These are phyloP conservation scores for Phytophthora sp. DNA, from an alignment of 352 stramenopile species.

Conservation along the genomic window DNA sequence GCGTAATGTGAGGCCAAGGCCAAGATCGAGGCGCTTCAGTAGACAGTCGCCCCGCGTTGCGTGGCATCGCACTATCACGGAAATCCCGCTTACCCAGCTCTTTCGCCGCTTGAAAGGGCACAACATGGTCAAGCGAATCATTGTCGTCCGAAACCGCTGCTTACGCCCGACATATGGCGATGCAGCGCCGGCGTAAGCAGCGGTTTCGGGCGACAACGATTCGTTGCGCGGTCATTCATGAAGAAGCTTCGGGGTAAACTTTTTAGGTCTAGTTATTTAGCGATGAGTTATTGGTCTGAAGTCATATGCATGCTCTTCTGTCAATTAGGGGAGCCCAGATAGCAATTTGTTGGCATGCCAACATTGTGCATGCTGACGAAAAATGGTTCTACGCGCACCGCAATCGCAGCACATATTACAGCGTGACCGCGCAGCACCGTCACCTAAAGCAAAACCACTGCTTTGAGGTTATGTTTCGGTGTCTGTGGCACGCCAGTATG, in stretches of 20 bases:
- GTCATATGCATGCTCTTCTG: neutral
- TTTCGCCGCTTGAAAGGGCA: conserved; percentile 9
- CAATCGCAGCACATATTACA: conserved; percentile 4
- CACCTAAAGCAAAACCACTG: no score
- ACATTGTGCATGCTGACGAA: conserved; percentile 7
- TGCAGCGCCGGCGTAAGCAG: neutral
- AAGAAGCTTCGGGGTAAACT: neutral
- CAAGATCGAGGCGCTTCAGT: neutral
- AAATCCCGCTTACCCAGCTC: neutral
- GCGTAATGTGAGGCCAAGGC: neutral
- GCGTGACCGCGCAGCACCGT: neutral
- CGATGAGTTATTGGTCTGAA: neutral
- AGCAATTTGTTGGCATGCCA: neutral
- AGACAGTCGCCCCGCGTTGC: neutral
- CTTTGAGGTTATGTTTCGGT: no score
- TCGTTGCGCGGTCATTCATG: neutral
- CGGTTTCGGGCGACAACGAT: neutral
- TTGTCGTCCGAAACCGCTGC: conserved; percentile 4
- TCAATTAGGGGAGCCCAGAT: neutral
- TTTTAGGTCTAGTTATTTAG: neutral
- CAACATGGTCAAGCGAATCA: neutral
- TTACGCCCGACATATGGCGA: neutral
- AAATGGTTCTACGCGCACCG: conserved; percentile 15
- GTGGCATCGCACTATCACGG: neutral
- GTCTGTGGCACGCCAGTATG: neutral